Conservation (phyloP, 352 stramenopile species). For the Saprolegnia diclina region DNA sequence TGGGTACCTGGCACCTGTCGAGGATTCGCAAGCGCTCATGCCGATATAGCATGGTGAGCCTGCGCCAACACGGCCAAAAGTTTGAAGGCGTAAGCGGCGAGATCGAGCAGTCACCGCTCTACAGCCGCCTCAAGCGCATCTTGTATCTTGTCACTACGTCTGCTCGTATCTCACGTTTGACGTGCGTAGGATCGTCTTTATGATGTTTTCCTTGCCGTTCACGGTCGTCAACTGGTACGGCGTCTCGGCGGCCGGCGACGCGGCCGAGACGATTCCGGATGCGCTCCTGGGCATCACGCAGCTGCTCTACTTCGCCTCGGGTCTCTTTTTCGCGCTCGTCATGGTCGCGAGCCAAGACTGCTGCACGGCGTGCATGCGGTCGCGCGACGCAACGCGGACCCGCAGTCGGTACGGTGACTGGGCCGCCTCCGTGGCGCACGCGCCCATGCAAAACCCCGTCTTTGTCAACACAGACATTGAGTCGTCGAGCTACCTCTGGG, state of each 20-base stretch:
- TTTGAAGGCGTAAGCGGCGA: conserved; percentile 45
- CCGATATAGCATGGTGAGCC: conserved; percentile 2
- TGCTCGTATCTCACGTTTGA: conserved; percentile 30
- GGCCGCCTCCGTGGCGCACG: background rate
- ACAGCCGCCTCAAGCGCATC: conserved; percentile 50
- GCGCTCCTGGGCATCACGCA: background rate
- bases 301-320: conserved; percentile 12
- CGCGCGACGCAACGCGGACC: background rate
- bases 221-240: conserved; percentile 43
- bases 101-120: conserved; percentile 51
- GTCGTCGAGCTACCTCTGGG: conserved; percentile 65
- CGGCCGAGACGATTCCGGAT: conserved; percentile 33
- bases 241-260: conserved; percentile 24
- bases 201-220: conserved; percentile 48
- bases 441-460: conserved; percentile 35
- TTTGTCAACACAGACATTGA: conserved; percentile 81
- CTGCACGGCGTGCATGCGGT: conserved; percentile 10
- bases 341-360: conserved; percentile 22
- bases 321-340: conserved; percentile 13
- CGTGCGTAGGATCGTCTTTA: conserved; percentile 40
- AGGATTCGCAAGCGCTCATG: background rate
- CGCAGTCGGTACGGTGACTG: conserved; percentile 31
- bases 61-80: conserved; percentile 33
- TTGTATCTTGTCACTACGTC: conserved; percentile 49
- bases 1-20: background rate